Conservation (phyloP, 139 green algal species). For the Diplosphaera chodatii region DNA sequence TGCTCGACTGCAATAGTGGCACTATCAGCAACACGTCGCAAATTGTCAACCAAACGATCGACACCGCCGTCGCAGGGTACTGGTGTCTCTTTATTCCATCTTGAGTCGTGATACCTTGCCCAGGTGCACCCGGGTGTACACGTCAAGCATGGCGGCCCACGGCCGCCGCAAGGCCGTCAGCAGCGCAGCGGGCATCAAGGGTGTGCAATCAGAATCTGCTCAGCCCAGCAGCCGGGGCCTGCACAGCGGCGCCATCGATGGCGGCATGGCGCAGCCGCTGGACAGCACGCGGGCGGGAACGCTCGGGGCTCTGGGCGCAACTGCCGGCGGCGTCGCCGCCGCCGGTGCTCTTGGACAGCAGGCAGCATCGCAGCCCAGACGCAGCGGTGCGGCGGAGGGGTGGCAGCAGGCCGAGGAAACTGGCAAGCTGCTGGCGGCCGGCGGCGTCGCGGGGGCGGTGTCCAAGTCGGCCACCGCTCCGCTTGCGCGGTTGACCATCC, state of each 20-base stretch:
- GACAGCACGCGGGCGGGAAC: neutral
- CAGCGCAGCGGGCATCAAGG: neutral
- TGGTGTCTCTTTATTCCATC: too few species aligned
- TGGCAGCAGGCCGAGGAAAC: conserved; percentile 14
- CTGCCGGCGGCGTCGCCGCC: too few species aligned
- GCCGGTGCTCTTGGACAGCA: too few species aligned
- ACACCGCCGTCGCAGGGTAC: too few species aligned
- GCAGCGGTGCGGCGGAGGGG: too few species aligned
- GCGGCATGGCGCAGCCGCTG: neutral
- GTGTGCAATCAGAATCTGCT: neutral
- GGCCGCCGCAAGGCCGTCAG: neutral
- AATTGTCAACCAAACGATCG: too few species aligned
- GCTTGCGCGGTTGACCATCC: conserved; percentile 87
- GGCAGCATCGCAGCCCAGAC: too few species aligned
- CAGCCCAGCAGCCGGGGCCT: neutral
- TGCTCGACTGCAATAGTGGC: too few species aligned
- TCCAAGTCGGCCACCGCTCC: conserved; percentile 86
- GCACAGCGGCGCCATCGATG: neutral
- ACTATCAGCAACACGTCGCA: too few species aligned
- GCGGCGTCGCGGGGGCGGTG: conserved; percentile 82
- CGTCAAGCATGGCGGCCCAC: neutral
- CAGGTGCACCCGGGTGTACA: too few species aligned
- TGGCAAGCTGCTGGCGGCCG: conserved; percentile 60
- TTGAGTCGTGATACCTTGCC: too few species aligned
- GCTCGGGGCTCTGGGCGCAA: neutral